Evolutionary conservation across 208 protist species (phyloP), one percentile per base, ranked within the genome.

Genomic region (Trypanosoma grayi): DNA sequence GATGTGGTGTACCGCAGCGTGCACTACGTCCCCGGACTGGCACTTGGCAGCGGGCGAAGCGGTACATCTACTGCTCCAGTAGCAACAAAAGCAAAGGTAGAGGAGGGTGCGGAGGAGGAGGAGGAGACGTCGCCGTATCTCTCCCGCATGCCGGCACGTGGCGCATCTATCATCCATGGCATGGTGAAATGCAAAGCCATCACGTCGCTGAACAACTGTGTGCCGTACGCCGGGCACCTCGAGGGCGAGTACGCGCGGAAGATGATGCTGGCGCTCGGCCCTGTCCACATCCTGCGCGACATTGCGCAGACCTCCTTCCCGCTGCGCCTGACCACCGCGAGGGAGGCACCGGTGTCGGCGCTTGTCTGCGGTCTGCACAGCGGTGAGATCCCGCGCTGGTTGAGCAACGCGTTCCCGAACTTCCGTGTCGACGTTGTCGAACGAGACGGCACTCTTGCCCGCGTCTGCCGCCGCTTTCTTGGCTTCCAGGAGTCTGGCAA

Each of bases 1-100:
- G 89, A 95, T 66, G 76, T 90, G 28, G 83, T 85, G 58, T 95
- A 87, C 60, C 85, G 89, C 52, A 95, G 89, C 60, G 73, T 95
- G 54, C 85, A 93, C 67, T 95, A 95, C 71, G 51, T 92, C 7
- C 61, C 68, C 14, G 31, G 47, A 24, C 10, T 27, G 11, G n/a
- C 28, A 13, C 14, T 18, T 1, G 53, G 13, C 34, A 46, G 43
- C 36, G n/a, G 13, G 37, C 45, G 1, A 57, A 40, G 30, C 20
- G 30, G 0, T n/a, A 25, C 6, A 37, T 22, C 20, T 20, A 24
- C n/a, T 2, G 54, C 47, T 25, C n/a, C 9, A 14, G 11, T 27
- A 1, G 8, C 18, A 18, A 14, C 18, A 45, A 11, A 30, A 13
- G 34, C 41, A 47, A 4, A 27, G 48, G 7, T 54, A 27, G 34